Evolutionary conservation across 805 yeast species (phyloP).

Genomic region (Starmera amethionina): DNA sequence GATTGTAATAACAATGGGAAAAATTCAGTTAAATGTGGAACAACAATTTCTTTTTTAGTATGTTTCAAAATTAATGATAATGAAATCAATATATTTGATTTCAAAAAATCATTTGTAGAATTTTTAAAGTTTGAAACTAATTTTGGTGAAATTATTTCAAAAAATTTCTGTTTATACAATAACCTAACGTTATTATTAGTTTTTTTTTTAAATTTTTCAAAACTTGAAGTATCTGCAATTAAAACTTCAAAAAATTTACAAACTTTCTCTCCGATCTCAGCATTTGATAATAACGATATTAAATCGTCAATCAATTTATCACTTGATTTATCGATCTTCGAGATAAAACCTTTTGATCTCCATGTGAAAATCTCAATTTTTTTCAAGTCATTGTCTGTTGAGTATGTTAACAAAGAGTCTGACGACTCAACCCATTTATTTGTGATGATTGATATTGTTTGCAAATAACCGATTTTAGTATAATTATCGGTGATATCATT

Average conservation of each 20-base stretch:
- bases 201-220: slow-evolving; percentile 36
- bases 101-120: slow-evolving; percentile 17
- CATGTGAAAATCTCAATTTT: slow-evolving; percentile 53
- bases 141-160: slow-evolving; percentile 47
- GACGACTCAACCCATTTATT: slow-evolving; percentile 39
- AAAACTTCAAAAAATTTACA: slow-evolving; percentile 56
- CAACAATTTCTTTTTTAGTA: slow-evolving; percentile 51
- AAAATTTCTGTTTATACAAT: slow-evolving; percentile 75
- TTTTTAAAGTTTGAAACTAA: slow-evolving; percentile 37
- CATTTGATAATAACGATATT: slow-evolving; percentile 24
- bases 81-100: slow-evolving; percentile 51
- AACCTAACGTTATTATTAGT: slow-evolving; percentile 49
- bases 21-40: slow-evolving; percentile 52
- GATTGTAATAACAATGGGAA: slow-evolving; percentile 69
- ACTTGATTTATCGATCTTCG: slow-evolving; percentile 41
- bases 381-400: slow-evolving; percentile 6
- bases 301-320: slow-evolving; percentile 23
- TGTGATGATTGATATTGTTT: slow-evolving; percentile 41
- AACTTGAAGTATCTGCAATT: slow-evolving; percentile 56
- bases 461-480: slow-evolving; percentile 42
- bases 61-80: slow-evolving; percentile 59
- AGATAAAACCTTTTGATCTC: slow-evolving; percentile 60
- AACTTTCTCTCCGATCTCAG: slow-evolving; percentile 24
- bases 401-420: neutral
- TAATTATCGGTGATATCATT: slow-evolving; percentile 6